Percentiles rank a stretch among this genome's conserved stretches.
These are phyloP conservation scores for Neospora caninum DNA, from an alignment of 169 alveolate species.

Conservation along the genomic window DNA sequence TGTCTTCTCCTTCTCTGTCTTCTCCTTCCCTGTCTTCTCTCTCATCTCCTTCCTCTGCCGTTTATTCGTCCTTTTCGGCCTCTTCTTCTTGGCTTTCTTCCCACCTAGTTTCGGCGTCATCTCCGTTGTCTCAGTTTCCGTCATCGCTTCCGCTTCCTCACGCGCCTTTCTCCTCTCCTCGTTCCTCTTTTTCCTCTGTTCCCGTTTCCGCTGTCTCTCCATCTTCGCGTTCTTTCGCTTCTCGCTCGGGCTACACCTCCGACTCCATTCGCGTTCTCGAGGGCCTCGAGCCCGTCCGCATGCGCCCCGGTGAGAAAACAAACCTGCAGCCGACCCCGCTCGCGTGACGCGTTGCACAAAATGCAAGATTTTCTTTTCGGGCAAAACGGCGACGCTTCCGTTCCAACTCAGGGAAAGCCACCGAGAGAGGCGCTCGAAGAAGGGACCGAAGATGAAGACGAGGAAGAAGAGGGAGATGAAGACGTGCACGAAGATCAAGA, in stretches of 20 bases:
- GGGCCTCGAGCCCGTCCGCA: constrained; percentile 85
- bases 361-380: no score
- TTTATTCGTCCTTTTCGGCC: neutral
- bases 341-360: no score
- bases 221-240: neutral
- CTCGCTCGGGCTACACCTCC: constrained; percentile 47
- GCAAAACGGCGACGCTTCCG: no score
- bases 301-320: constrained; percentile 73
- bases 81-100: neutral
- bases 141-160: neutral
- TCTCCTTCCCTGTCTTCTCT: neutral
- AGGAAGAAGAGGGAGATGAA: no score
- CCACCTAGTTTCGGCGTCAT: neutral
- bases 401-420: no score
- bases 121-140: neutral
- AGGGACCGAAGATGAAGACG: no score
- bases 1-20: neutral
- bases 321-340: no score
- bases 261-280: constrained; percentile 81
- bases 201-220: neutral
- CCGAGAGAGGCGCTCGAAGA: no score
- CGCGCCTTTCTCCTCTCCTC: neutral
- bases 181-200: neutral
- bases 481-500: no score
- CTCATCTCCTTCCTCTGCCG: neutral